These are phyloP conservation scores for Xenosphaeropsis pyriputrescens DNA, from an alignment of 2,329 filamentous ascomycete species.

Conservation along the genomic window DNA sequence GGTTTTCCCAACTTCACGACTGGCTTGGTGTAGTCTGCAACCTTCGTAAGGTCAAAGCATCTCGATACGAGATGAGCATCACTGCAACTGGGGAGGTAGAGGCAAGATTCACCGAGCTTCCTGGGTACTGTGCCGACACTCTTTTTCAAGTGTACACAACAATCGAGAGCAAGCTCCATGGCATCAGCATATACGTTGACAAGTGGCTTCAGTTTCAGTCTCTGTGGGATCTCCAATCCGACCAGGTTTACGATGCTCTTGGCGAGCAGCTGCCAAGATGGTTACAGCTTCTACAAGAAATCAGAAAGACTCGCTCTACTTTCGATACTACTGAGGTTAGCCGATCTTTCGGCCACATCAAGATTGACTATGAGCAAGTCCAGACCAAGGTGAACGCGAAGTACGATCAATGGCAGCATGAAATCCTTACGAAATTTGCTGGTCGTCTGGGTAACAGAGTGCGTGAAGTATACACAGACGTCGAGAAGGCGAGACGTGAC, in stretches of 20 bases:
- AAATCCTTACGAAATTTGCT: conserved; percentile 89
- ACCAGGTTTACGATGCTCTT: conserved; percentile 84
- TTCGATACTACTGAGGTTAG: conserved; percentile 96
- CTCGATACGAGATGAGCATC: conserved; percentile 81
- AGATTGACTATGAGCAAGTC: conserved; percentile 95
- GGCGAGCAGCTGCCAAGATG: conserved; percentile 85
- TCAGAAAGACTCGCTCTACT: conserved; percentile 85
- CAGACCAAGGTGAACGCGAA: conserved; percentile 98
- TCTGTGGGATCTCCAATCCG: conserved; percentile 91
- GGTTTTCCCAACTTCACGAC: conserved; percentile 82
- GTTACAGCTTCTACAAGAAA: conserved; percentile 93
- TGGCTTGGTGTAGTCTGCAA: conserved; percentile 93
- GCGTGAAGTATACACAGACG: conserved; percentile 81
- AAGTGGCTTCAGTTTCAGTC: conserved; percentile 99
- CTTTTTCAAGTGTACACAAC: conserved; percentile 69
- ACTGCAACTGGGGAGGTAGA: conserved; percentile 51
- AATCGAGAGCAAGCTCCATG: conserved; percentile 68
- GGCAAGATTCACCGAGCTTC: conserved; percentile 69
- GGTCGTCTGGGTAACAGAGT: conserved; percentile 77
- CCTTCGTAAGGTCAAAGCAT: conserved; percentile 85
- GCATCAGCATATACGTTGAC: conserved; percentile 77
- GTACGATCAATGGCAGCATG: conserved; percentile 99
- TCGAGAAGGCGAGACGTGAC: conserved; percentile 79
- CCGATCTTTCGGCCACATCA: conserved; percentile 83
- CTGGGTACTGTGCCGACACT: conserved; percentile 66